Conservation (phyloP, 371 early-diverging fungal species). For the Mucor circinelloides region DNA sequence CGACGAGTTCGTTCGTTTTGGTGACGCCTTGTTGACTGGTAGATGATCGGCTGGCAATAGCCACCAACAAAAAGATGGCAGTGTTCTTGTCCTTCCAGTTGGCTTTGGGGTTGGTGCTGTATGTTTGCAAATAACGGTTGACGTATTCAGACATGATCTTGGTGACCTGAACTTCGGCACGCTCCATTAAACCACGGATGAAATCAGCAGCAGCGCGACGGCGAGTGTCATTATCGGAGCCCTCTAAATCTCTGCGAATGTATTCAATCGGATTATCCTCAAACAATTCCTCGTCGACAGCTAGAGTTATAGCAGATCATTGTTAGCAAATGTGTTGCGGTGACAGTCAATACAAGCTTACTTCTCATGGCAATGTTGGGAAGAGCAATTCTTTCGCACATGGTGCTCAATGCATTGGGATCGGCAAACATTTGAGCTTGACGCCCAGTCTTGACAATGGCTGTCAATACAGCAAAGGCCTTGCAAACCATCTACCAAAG, state of each 20-base stretch:
- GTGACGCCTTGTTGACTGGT: conserved; percentile 80
- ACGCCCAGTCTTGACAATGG: conserved; percentile 81
- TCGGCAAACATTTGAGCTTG: conserved; percentile 72
- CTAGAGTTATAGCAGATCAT: too few relatives aligned
- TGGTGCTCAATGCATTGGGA: conserved; percentile 67
- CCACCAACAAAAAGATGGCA: conserved; percentile 88
- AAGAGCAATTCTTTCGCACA: conserved; percentile 92
- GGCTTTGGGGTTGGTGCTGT: conserved; percentile 64
- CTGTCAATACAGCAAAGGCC: conserved; percentile 85
- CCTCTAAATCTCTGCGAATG: conserved; percentile 93
- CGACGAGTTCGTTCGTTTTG: conserved; percentile 74
- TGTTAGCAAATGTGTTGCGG: too few relatives aligned
- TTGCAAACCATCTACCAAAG: conserved; percentile 78
- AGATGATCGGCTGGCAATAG: conserved; percentile 76
- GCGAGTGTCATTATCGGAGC: conserved; percentile 89
- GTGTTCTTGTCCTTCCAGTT: conserved; percentile 97
- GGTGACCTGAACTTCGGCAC: conserved; percentile 83
- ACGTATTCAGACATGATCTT: conserved; percentile 80
- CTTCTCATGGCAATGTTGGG: conserved; percentile 89
- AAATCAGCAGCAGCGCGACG: conserved; percentile 92
- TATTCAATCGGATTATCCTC: conserved; percentile 96
- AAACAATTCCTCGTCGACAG: conserved; percentile 91
- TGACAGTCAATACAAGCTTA: conserved; percentile 23
- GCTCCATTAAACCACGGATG: conserved; percentile 89
- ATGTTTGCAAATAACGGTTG: conserved; percentile 71